A percentile compares a stretch with the other conserved stretches of the same genome.
Evolutionary conservation across 2,329 filamentous ascomycete species (phyloP).

Genomic region (Beauveria brongniartii): DNA sequence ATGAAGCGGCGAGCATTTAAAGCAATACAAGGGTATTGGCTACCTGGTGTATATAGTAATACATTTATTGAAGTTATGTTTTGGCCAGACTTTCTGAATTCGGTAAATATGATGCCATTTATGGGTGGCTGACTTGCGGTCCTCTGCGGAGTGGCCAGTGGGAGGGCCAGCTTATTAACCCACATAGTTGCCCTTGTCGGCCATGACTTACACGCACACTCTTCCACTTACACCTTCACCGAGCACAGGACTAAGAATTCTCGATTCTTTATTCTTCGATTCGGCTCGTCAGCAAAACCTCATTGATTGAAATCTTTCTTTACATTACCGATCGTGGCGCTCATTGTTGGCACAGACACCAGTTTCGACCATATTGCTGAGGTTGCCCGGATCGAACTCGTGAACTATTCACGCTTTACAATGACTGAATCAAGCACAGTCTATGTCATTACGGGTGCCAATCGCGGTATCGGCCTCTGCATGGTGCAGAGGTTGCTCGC

Average conservation of each 20-base stretch:
- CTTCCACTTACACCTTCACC: slow-evolving; percentile 6
- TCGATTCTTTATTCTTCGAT: neutral
- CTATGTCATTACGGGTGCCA: slow-evolving; percentile 32
- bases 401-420: neutral
- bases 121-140: neutral
- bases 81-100: neutral
- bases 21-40: neutral
- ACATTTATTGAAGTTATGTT: neutral
- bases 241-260: neutral
- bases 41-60: neutral
- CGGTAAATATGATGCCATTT: neutral
- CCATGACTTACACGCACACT: slow-evolving; percentile 2
- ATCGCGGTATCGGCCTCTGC: slow-evolving; percentile 32
- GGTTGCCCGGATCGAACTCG: neutral
- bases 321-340: too few species aligned
- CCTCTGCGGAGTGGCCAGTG: neutral
- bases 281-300: too few species aligned
- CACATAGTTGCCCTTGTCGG: neutral
- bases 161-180: neutral
- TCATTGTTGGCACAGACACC: too few species aligned
- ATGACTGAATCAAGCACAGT: slow-evolving; percentile 19
- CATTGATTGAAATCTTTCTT: too few species aligned
- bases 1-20: neutral
- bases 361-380: too few species aligned
- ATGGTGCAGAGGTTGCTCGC: slow-evolving; percentile 30